phyloP scores from a whole-genome alignment of 805 yeast species.

The Priceomyces melissophilus region DNA sequence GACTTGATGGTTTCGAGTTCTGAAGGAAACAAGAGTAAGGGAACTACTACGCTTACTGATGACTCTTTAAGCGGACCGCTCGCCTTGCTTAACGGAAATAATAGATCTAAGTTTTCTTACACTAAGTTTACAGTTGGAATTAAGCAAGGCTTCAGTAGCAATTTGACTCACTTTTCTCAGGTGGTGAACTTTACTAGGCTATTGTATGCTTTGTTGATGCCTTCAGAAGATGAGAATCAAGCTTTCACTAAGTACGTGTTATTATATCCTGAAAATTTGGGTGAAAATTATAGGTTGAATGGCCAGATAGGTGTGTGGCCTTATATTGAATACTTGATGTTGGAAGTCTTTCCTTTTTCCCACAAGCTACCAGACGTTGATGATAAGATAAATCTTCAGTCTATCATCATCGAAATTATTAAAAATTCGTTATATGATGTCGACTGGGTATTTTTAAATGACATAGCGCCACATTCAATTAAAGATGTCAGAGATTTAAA shows the following conservation, averaged over 20 bases:
- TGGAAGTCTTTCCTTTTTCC: slow-evolving; percentile 61
- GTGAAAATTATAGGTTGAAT: slow-evolving; percentile 49
- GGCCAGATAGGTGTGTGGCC: slow-evolving; percentile 67
- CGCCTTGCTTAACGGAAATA: slow-evolving; percentile 1
- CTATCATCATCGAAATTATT: slow-evolving; percentile 50
- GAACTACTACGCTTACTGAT: neutral
- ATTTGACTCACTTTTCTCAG: slow-evolving; percentile 48
- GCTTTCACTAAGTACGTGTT: slow-evolving; percentile 34
- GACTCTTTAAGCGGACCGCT: neutral
- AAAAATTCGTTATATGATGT: slow-evolving; percentile 31
- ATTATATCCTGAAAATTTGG: slow-evolving; percentile 63
- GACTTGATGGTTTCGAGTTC: slow-evolving; percentile 9
- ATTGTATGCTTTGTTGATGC: slow-evolving; percentile 39
- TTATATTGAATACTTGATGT: slow-evolving; percentile 69
- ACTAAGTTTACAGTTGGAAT: slow-evolving; percentile 17
- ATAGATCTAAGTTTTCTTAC: slow-evolving; percentile 15
- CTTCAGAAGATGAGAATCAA: slow-evolving; percentile 17
- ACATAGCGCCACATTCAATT: slow-evolving; percentile 48
- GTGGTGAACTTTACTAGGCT: slow-evolving; percentile 61
- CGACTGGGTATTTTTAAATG: slow-evolving; percentile 46
- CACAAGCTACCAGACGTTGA: slow-evolving; percentile 27
- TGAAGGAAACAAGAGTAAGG: slow-evolving; percentile 1
- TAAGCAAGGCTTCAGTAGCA: slow-evolving; percentile 26
- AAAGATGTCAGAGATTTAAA: slow-evolving; percentile 18
- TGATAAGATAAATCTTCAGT: slow-evolving; percentile 48